Evolutionary conservation across 805 yeast species (phyloP).

Genomic region (Komagataella ulmi): DNA sequence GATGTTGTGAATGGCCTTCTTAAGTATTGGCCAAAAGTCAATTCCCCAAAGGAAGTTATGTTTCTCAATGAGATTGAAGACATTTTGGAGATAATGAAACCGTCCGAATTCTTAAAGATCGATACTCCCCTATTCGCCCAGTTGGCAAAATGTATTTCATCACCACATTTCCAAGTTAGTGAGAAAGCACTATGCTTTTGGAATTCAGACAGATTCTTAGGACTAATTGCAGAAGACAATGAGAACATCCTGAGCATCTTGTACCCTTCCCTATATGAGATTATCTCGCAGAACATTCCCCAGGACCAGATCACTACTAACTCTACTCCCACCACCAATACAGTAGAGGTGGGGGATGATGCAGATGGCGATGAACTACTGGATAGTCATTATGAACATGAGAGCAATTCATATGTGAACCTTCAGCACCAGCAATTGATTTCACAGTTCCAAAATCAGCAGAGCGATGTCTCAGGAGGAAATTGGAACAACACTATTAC

Average conservation of each 20-base stretch:
- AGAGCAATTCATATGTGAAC: background rate
- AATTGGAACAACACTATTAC: conserved; percentile 95
- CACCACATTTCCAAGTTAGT: conserved; percentile 94
- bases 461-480: background rate
- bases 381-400: background rate
- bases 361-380: conserved; percentile 7
- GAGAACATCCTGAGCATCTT: conserved; percentile 88
- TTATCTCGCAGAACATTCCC: conserved; percentile 34
- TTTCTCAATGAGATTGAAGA: conserved; percentile 93
- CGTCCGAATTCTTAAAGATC: conserved; percentile 79
- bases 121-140: conserved; percentile 92
- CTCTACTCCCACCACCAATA: background rate
- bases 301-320: conserved; percentile 1
- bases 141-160: conserved; percentile 82
- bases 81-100: conserved; percentile 92
- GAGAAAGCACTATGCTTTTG: conserved; percentile 90
- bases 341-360: conserved; percentile 5
- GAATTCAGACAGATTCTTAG: conserved; percentile 89
- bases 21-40: conserved; percentile 93
- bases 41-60: conserved; percentile 92
- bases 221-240: conserved; percentile 82
- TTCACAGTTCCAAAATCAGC: background rate
- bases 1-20: conserved; percentile 92
- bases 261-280: conserved; percentile 79
- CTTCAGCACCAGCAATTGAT: background rate